Evolutionary conservation across 2,329 filamentous ascomycete genomes (phyloP).

Genomic region (Myriosclerotinia curreyana): DNA sequence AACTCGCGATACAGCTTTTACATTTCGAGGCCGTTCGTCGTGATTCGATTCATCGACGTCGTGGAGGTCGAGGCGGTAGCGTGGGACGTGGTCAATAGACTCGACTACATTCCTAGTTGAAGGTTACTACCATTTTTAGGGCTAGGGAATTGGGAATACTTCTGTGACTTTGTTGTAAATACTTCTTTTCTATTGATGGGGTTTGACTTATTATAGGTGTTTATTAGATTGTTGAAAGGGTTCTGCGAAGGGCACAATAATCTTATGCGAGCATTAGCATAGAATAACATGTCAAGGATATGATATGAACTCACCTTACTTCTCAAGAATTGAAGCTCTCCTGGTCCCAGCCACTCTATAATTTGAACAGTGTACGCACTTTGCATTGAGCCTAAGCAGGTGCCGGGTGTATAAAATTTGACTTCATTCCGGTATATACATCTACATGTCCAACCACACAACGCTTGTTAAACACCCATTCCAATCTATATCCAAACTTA

Average conservation of each 20-base stretch:
- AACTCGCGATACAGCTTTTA: not conserved
- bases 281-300: too few relatives aligned
- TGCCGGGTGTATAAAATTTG: rapidly evolving
- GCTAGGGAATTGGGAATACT: not conserved
- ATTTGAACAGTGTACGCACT: not conserved
- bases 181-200: not conserved
- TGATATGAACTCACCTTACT: not conserved
- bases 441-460: not conserved
- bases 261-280: not conserved
- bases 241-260: not conserved
- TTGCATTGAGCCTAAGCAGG: not conserved
- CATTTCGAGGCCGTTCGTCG: not conserved
- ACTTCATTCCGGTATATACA: not conserved
- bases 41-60: not conserved
- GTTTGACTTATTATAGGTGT: not conserved
- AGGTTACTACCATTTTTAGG: too few relatives aligned
- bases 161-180: not conserved
- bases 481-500: not conserved
- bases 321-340: not conserved
- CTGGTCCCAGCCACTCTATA: too few relatives aligned
- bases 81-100: not conserved
- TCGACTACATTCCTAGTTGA: not conserved
- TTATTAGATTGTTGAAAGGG: not conserved
- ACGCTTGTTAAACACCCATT: too few relatives aligned
- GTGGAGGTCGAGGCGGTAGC: not conserved